phyloP scores from a whole-genome alignment of 257 asterid species.

The Craterostigma plantagineum region DNA sequence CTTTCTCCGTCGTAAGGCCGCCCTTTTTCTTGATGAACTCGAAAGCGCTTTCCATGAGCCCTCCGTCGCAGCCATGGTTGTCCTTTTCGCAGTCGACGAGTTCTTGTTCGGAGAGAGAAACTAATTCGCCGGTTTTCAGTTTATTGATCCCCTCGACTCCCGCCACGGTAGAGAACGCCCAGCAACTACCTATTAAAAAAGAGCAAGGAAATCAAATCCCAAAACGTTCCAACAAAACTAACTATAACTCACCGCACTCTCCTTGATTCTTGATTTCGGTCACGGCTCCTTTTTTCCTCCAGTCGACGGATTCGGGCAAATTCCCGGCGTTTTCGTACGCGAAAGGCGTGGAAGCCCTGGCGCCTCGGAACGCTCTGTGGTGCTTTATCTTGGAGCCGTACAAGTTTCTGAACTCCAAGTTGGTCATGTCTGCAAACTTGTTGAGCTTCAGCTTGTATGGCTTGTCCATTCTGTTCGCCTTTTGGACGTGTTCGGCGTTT shows the following conservation, averaged over 20 bases:
- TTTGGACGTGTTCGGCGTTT: constrained; percentile 43
- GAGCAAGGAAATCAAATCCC: too few species aligned
- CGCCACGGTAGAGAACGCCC: constrained; percentile 87
- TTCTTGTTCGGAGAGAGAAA: constrained; percentile 80
- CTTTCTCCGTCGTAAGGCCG: constrained; percentile 50
- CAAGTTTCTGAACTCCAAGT: constrained; percentile 38
- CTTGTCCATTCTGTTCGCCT: constrained; percentile 49
- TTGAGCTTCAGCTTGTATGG: constrained; percentile 80
- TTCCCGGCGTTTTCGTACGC: constrained; percentile 26
- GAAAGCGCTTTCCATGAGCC: constrained; percentile 62
- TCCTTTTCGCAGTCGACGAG: constrained; percentile 68
- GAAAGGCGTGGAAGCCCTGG: constrained; percentile 26
- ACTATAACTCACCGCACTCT: constrained; percentile 38
- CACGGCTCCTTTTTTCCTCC: constrained; percentile 77
- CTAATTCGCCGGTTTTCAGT: constrained; percentile 42
- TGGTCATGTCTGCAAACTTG: constrained; percentile 63
- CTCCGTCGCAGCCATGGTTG: constrained; percentile 75
- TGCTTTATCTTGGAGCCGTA: constrained; percentile 59
- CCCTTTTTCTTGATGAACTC: constrained; percentile 60
- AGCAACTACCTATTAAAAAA: constrained; percentile 74
- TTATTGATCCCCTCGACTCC: constrained; percentile 88
- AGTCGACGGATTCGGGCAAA: constrained; percentile 54
- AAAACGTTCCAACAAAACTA: too few species aligned
- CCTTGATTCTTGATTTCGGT: constrained; percentile 78
- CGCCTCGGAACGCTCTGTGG: constrained; percentile 37